A percentile compares a stretch with the other conserved stretches of the same genome.
Evolutionary conservation across 2,329 filamentous ascomycete genomes (phyloP).

Genomic region (Dothistroma pini): DNA sequence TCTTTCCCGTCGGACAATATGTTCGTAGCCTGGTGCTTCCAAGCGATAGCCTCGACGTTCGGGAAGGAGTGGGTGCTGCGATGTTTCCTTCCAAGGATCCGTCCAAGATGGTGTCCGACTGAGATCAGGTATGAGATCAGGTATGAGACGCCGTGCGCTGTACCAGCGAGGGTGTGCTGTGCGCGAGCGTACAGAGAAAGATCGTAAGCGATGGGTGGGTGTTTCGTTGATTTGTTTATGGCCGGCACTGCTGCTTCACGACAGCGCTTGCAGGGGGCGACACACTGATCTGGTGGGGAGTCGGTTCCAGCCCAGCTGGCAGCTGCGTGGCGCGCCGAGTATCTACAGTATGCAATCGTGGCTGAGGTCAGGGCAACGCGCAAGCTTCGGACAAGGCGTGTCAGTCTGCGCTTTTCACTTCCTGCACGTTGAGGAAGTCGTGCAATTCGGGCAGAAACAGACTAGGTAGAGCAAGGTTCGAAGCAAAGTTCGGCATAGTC

Average conservation of each 20-base stretch:
- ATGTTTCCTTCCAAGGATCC: background rate
- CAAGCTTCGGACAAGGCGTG: too few species aligned
- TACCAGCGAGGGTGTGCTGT: background rate
- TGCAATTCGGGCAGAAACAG: background rate
- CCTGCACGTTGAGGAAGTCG: background rate
- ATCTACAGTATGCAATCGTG: background rate
- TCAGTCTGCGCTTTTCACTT: background rate
- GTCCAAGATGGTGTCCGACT: background rate
- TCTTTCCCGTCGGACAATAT: background rate
- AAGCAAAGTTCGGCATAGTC: background rate
- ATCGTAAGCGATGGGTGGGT: background rate
- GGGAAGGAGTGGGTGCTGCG: background rate
- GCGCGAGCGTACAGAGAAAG: background rate
- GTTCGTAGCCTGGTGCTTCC: background rate
- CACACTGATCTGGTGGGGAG: background rate
- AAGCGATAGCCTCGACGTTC: background rate
- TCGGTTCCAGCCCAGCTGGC: constrained; percentile 3
- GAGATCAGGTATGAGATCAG: background rate
- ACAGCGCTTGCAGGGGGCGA: background rate
- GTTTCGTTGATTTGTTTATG: constrained; percentile 3
- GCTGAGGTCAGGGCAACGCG: constrained; percentile 1
- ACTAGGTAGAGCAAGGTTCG: background rate
- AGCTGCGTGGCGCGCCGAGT: background rate
- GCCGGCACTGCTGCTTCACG: background rate
- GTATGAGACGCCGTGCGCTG: background rate